Base-by-base conservation (phyloP, 2,329 filamentous ascomycete species). In the Fusarium haematococcum region DNA sequence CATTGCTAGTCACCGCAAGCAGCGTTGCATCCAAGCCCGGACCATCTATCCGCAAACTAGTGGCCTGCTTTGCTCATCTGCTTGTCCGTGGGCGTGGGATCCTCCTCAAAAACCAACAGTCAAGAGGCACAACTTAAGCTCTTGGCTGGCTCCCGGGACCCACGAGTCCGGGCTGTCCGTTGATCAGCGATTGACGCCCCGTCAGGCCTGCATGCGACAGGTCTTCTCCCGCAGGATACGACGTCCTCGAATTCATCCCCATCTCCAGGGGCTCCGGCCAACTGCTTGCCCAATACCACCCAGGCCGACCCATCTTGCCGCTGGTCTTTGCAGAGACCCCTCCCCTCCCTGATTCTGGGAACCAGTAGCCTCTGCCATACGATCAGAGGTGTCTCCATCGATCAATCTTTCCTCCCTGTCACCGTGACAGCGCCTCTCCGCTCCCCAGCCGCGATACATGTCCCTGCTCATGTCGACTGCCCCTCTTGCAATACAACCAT, bases 151-250 rank as follows among this genome's bases (percentile, higher is more conserved):
- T 77, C 70, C 68, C 64, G 69, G 67, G 77, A 78, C 75, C 75
- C 77, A 79, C 68, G 77, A 76, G 56, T 37, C 71, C 66, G 64
- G 65, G 45, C 72, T 69, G 71, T 68, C 64, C 59, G 70, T 77
- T 77, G 75, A 79, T 79, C 77, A 76, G 70, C 68, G 72, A 71
- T 77, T 75, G 66, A 78, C 74, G 66, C 77, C 74, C 75, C 70
- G 68, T 75, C 69, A 74, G 68, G 66, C 63, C 70, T 78, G 72
- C 67, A 77, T 74, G 69, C 67, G 66, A 76, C 73, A 78, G 67
- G 63, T 67, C 64, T 67, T 68, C 69, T 71, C 65, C 67, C 75
- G 37, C 69, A 78, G 65, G 67, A 76, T 68, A 67, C 71, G 67
- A 70, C 73, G 25, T 69, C 69, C 69, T 70, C 65, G 67, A 70